Percentiles rank a stretch among this genome's conserved stretches.
phyloP scores from a whole-genome alignment of 1,284 basidiomycete genomes.

The Sparassis latifolia region DNA sequence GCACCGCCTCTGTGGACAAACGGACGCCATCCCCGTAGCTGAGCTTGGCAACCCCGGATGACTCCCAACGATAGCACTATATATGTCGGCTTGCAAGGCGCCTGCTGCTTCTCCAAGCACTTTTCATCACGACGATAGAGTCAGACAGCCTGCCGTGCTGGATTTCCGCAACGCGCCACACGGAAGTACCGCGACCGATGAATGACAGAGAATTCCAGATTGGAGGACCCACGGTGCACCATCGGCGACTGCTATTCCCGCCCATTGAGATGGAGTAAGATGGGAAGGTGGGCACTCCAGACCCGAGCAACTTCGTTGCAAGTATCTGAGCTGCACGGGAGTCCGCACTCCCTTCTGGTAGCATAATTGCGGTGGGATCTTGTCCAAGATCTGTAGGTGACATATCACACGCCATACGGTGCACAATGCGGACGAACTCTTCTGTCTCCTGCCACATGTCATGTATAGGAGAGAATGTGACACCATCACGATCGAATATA shows the following conservation, averaged over 20 bases:
- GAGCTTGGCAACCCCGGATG: slow-evolving; percentile 1
- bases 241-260: not conserved
- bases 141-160: not conserved
- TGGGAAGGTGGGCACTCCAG: not conserved
- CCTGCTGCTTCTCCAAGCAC: slow-evolving; percentile 9
- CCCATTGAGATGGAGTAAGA: not conserved
- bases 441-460: slow-evolving; percentile 1
- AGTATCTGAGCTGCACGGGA: not conserved
- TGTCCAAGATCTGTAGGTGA: slow-evolving; percentile 2
- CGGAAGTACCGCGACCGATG: slow-evolving; percentile 12
- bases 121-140: slow-evolving; percentile 10
- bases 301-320: not conserved
- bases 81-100: slow-evolving; percentile 5
- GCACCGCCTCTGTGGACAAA: not conserved
- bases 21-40: slow-evolving; percentile 4
- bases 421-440: slow-evolving; percentile 4
- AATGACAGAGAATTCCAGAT: slow-evolving; percentile 15
- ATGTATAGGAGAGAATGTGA: slow-evolving; percentile 9
- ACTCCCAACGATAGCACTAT: not conserved
- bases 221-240: slow-evolving; percentile 6
- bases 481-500: slow-evolving; percentile 15
- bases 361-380: slow-evolving; percentile 7
- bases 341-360: not conserved
- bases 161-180: slow-evolving; percentile 9
- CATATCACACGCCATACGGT: not conserved